Percentiles rank a stretch among this genome's conserved stretches.
Evolutionary conservation across 371 early-diverging fungal species (phyloP).

Genomic region (Mucor plumbeus): DNA sequence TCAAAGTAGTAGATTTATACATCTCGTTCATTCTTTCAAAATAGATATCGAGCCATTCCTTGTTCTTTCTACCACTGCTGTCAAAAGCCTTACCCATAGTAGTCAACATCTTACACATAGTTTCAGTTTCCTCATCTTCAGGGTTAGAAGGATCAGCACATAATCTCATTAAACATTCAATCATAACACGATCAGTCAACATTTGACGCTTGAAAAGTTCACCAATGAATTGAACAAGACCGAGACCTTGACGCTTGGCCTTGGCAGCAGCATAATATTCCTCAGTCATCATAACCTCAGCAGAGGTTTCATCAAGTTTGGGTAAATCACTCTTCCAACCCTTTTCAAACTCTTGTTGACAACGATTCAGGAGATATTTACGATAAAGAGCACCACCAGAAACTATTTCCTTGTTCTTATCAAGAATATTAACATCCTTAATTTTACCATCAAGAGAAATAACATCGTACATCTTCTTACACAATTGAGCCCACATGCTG

Average conservation of each 20-base stretch:
- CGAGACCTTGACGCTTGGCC: constrained; percentile 94
- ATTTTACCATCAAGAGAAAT: constrained; percentile 46
- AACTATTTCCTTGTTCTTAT: constrained; percentile 58
- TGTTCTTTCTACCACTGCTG: constrained; percentile 27
- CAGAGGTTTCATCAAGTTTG: constrained; percentile 48
- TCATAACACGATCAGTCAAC: constrained; percentile 92
- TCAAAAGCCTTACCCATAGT: constrained; percentile 84
- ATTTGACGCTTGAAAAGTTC: constrained; percentile 90
- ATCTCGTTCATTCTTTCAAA: constrained; percentile 77
- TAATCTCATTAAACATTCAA: constrained; percentile 81
- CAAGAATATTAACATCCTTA: constrained; percentile 54
- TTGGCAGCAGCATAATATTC: constrained; percentile 88
- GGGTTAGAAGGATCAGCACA: constrained; percentile 73
- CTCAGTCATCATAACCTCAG: constrained; percentile 64
- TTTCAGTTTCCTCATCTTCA: constrained; percentile 95
- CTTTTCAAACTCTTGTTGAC: constrained; percentile 89
- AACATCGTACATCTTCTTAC: constrained; percentile 69
- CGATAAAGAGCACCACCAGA: constrained; percentile 83
- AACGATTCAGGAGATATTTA: constrained; percentile 86
- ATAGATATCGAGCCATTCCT: constrained; percentile 77
- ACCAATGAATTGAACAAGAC: constrained; percentile 93
- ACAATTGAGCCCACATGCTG: constrained; percentile 88
- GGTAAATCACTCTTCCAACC: constrained; percentile 77
- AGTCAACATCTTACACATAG: constrained; percentile 86
- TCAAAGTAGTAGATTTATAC: constrained; percentile 62